Percentiles rank a stretch among this genome's conserved stretches.
Evolutionary conservation across 495 filamentous ascomycete species (phyloP).

Genomic region (Xanthoparmelia taractica): DNA sequence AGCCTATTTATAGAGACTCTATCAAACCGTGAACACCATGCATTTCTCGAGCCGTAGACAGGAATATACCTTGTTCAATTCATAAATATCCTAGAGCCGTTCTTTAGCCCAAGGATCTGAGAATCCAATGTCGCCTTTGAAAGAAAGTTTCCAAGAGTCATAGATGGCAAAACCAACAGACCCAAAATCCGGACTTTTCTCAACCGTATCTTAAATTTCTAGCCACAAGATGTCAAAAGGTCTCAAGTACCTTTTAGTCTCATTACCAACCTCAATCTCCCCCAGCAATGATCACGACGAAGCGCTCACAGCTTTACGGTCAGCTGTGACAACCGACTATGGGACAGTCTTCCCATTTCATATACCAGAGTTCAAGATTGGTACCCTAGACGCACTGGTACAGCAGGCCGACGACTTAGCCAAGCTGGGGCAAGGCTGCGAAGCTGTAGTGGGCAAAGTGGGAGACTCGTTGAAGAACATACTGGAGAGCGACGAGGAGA

Average conservation of each 20-base stretch:
- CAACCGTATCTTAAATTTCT: background rate
- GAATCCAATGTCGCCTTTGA: background rate
- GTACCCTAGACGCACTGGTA: constrained; percentile 89
- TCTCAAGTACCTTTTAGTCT: constrained; percentile 62
- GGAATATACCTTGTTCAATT: background rate
- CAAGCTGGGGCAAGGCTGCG: constrained; percentile 74
- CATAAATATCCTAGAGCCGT: background rate
- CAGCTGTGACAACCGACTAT: constrained; percentile 65
- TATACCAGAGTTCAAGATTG: constrained; percentile 94
- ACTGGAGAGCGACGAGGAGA: constrained; percentile 73
- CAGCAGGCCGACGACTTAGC: constrained; percentile 92
- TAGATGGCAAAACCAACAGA: background rate
- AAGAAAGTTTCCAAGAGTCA: background rate
- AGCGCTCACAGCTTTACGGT: constrained; percentile 62
- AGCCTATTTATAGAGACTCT: background rate
- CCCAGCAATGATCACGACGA: constrained; percentile 69
- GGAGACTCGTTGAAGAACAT: constrained; percentile 74
- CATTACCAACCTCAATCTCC: constrained; percentile 65
- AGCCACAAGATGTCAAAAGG: constrained; percentile 47
- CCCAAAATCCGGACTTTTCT: background rate
- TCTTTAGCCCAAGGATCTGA: background rate
- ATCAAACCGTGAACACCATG: background rate
- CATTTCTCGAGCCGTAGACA: background rate
- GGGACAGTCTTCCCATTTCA: constrained; percentile 69
- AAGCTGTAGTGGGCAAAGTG: constrained; percentile 79